A percentile compares a stretch with the other conserved stretches of the same genome.
Evolutionary conservation across 176 grass and related monocot species (phyloP).

Genomic region (Zoysia japonica): DNA sequence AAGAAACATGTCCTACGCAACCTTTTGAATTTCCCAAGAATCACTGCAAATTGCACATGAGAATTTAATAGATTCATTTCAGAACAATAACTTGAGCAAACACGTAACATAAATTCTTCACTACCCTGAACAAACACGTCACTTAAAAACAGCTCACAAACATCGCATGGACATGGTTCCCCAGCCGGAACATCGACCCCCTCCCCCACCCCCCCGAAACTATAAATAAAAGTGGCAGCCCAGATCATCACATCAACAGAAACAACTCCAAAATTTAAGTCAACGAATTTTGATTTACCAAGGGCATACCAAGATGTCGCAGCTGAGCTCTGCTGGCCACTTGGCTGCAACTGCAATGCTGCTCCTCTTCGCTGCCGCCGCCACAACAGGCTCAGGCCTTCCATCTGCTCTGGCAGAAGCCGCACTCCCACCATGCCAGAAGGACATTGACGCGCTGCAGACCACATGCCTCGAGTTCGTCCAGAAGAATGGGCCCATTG

Average conservation of each 20-base stretch:
- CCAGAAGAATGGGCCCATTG: not conserved
- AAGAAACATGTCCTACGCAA: not conserved
- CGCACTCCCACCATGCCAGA: not conserved
- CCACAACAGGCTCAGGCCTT: not conserved
- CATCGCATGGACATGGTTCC: conserved; percentile 5
- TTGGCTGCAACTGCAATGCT: not conserved
- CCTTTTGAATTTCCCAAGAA: not conserved
- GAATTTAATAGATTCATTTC: not conserved
- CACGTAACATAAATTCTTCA: conserved; percentile 1
- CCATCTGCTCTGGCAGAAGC: not conserved
- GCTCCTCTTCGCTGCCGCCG: conserved; percentile 15
- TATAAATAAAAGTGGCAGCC: conserved; percentile 20
- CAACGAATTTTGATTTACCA: not conserved
- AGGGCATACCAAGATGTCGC: conserved; percentile 11
- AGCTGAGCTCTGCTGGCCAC: conserved; percentile 9
- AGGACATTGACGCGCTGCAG: conserved; percentile 15
- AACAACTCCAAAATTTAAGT: not conserved
- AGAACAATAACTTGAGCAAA: not conserved
- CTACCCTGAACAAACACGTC: not conserved
- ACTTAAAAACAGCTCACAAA: conserved; percentile 17
- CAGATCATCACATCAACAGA: not conserved
- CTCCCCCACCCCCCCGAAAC: not conserved
- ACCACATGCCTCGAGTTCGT: conserved; percentile 29
- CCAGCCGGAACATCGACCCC: not conserved
- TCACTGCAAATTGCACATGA: not conserved